A percentile compares a stretch with the other conserved stretches of the same genome.
These are phyloP conservation scores for Leccinum incarnatum DNA, from an alignment of 768 basidiomycete species.

Conservation along the genomic window DNA sequence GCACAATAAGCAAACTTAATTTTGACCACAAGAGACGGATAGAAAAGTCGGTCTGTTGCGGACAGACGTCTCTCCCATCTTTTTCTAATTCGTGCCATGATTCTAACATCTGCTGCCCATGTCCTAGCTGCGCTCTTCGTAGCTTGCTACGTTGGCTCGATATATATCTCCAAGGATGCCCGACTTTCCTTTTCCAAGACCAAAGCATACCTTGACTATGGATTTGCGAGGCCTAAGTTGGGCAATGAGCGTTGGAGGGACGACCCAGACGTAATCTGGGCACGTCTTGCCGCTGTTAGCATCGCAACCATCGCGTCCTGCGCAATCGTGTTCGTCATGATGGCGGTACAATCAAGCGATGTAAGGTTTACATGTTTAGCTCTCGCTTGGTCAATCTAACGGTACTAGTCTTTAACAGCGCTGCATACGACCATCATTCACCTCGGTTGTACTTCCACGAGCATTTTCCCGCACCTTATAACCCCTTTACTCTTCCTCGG, in stretches of 20 bases:
- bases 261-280: conserved; percentile 81
- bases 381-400: conserved; percentile 6
- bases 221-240: conserved; percentile 31
- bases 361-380: neutral
- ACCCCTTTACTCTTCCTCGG: conserved; percentile 76
- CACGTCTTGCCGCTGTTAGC: conserved; percentile 67
- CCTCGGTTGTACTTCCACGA: conserved; percentile 38
- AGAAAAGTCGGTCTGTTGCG: conserved; percentile 14
- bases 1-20: neutral
- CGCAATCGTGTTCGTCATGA: conserved; percentile 43
- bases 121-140: conserved; percentile 58
- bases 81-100: conserved; percentile 16
- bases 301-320: conserved; percentile 62
- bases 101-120: conserved; percentile 43
- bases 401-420: conserved; percentile 17
- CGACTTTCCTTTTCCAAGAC: conserved; percentile 50
- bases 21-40: neutral
- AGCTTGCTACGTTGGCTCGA: conserved; percentile 72
- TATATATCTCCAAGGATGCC: conserved; percentile 71
- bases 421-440: conserved; percentile 34
- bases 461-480: conserved; percentile 53
- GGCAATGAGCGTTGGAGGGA: conserved; percentile 64
- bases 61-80: conserved; percentile 1
- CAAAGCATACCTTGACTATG: conserved; percentile 23
- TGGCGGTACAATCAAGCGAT: conserved; percentile 31